Conservation (phyloP, 2,329 filamentous ascomycete genomes). For the Microcera coccophila region DNA sequence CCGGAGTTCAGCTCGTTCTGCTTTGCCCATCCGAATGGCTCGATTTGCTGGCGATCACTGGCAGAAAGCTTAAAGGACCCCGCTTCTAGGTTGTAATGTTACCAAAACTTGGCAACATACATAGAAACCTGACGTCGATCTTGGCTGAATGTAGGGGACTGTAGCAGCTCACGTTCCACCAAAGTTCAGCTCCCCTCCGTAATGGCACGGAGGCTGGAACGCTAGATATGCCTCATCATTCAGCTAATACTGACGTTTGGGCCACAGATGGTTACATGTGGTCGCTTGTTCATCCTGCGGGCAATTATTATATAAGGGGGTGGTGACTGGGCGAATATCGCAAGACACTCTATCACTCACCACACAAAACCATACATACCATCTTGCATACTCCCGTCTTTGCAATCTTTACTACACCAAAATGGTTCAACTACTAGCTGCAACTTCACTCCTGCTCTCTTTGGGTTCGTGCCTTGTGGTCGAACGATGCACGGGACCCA, state of each 20-base stretch:
- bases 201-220: background rate
- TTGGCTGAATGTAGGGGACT: slow-evolving; percentile 1
- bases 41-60: background rate
- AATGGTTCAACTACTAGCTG: slow-evolving; percentile 7
- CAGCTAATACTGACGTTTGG: background rate
- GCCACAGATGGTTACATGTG: background rate
- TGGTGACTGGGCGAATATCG: background rate
- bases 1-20: slow-evolving; percentile 10
- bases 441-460: slow-evolving; percentile 1
- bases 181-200: slow-evolving; percentile 7
- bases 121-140: background rate
- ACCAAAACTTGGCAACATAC: slow-evolving; percentile 2
- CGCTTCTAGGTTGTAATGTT: background rate
- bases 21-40: background rate
- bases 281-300: background rate
- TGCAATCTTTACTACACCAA: background rate
- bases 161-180: background rate
- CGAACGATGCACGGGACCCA: slow-evolving; percentile 14
- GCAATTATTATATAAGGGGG: background rate
- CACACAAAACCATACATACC: background rate
- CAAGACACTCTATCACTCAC: background rate
- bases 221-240: background rate
- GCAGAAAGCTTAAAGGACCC: slow-evolving; percentile 1
- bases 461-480: slow-evolving; percentile 5
- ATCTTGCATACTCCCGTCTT: background rate